Evolutionary conservation across 345 rosid species (phyloP), one percentile per base, ranked within the genome.

Genomic region (Corchorus olitorius): DNA sequence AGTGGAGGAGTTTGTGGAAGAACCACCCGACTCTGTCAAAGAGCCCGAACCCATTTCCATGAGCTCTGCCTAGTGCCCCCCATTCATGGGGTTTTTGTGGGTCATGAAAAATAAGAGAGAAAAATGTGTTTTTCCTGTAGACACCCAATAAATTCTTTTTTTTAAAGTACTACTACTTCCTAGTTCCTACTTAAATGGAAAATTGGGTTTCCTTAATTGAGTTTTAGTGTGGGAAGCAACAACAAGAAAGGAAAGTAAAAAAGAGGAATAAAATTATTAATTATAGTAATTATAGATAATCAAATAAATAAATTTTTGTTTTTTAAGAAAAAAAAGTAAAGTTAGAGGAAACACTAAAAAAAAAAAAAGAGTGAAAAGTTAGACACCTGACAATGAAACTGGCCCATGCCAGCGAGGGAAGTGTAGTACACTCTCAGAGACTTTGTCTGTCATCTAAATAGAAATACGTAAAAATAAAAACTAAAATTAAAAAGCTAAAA

Each of bases 21-120:
- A 83, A 89, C 82, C 84, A 73, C 84, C 89, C 0, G 90, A 87
- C 65, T 89, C 87, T 64, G 84, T 78, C 72, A 87, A 63, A 46
- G 84, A 88, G 85, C 89, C 83, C 65, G 88, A 87, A 87, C 87
- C 94, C 86, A 81, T 89, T 80, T 92, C 90, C 90, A 88, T 89
- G 72, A 68, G 76, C 61, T 60, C 73, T 73, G 76, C 14, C 78
- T 77, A 82, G 73, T 27, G 50, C 64, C 73, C 70, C 64, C 73
- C 70, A 71, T 65, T 60, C 81, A 78, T 66, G 76, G 65, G 72
- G 74, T 60, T 72, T 5, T 48, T 35, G 64, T 63, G 76, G 75
- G 72, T 66, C 71, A 66, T 35, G 19, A 37, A 39, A 33, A 33
- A 59, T 45, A 9, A 15, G 48, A 66, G 72, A n/a, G 77, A 73